Percentiles rank a stretch among this genome's conserved stretches.
phyloP scores from a whole-genome alignment of 106 monocot species.

The Allium sativum region DNA sequence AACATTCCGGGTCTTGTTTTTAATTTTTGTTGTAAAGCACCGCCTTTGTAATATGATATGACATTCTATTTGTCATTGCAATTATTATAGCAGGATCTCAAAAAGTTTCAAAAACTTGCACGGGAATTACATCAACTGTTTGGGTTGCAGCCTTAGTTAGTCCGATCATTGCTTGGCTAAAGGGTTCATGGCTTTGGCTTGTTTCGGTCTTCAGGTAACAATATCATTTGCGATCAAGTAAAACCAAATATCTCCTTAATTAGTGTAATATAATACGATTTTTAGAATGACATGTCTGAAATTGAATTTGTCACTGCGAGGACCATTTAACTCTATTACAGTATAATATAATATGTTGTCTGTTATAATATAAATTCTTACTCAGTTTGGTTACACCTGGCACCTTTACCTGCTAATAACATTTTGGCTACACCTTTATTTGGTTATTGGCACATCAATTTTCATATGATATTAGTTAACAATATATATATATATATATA shows the following conservation, averaged over 20 bases:
- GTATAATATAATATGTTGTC: constrained; percentile 77
- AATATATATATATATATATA: too few species aligned
- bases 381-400: too few species aligned
- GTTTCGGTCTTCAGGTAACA: constrained; percentile 77
- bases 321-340: constrained; percentile 22
- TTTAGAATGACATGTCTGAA: neutral
- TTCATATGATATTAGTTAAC: too few species aligned
- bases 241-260: neutral
- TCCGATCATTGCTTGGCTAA: constrained; percentile 63
- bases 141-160: constrained; percentile 57
- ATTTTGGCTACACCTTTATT: too few species aligned
- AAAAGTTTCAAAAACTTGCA: constrained; percentile 63
- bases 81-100: constrained; percentile 41
- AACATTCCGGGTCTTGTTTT: neutral
- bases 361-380: too few species aligned
- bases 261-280: neutral
- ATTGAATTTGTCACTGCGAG: too few species aligned
- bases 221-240: neutral
- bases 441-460: too few species aligned
- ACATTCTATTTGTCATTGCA: neutral
- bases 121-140: constrained; percentile 39
- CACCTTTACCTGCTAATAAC: too few species aligned
- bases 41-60: too few species aligned
- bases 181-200: constrained; percentile 90
- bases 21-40: too few species aligned